phyloP scores from a whole-genome alignment of 768 basidiomycete species.

The Glaciozyma martinii region DNA sequence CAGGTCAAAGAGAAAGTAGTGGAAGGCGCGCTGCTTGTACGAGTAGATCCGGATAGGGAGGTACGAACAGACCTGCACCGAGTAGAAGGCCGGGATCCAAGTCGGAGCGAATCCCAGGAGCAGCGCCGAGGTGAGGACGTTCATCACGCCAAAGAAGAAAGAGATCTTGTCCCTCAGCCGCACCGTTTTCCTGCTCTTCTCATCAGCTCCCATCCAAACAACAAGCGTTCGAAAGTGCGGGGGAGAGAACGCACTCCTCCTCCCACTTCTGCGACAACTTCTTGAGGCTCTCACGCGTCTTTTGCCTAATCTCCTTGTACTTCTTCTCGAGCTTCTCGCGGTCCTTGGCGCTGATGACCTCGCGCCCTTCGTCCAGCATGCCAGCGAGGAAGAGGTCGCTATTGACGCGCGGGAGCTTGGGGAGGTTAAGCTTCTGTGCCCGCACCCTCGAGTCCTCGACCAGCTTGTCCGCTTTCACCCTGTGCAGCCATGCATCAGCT shows the following conservation, averaged over 20 bases:
- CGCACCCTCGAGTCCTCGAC: constrained; percentile 22
- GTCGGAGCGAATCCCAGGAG: constrained; percentile 80
- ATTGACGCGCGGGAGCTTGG: constrained; percentile 18
- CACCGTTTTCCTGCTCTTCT: constrained; percentile 51
- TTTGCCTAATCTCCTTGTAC: constrained; percentile 18
- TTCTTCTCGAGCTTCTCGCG: constrained; percentile 23
- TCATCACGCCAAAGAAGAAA: constrained; percentile 89
- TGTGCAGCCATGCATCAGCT: constrained; percentile 3
- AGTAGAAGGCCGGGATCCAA: constrained; percentile 77
- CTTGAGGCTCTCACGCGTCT: constrained; percentile 15
- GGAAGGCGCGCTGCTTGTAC: constrained; percentile 89
- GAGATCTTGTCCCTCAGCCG: constrained; percentile 73
- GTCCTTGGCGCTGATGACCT: constrained; percentile 8
- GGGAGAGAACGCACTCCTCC: constrained; percentile 49
- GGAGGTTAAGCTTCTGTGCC: constrained; percentile 9
- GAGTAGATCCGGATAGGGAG: constrained; percentile 71
- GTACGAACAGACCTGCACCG: constrained; percentile 63
- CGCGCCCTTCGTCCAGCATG: not conserved
- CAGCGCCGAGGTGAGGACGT: constrained; percentile 67
- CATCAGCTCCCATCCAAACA: no score
- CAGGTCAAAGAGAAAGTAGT: constrained; percentile 49
- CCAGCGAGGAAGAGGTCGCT: not conserved
- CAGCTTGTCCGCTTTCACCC: constrained; percentile 14
- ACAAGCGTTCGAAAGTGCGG: constrained; percentile 28
- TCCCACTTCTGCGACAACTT: constrained; percentile 75